These are phyloP conservation scores for Phialophora verrucosa DNA, from an alignment of 2,329 filamentous ascomycete species.

Conservation along the genomic window DNA sequence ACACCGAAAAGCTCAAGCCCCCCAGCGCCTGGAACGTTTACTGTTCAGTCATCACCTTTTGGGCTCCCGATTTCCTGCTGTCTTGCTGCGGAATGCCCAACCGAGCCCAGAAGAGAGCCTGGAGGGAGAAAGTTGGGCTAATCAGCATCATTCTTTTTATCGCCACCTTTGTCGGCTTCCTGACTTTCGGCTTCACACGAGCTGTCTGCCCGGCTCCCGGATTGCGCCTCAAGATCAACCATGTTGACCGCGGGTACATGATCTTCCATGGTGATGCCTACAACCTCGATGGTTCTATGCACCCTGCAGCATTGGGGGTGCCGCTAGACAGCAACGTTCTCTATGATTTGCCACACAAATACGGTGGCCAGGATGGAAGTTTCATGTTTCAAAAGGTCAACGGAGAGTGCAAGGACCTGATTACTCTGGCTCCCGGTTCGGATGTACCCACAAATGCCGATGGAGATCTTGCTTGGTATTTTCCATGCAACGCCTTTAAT, in stretches of 20 bases:
- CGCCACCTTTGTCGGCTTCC: constrained; percentile 86
- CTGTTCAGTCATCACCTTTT: constrained; percentile 91
- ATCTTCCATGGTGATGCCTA: constrained; percentile 95
- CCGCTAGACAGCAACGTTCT: constrained; percentile 77
- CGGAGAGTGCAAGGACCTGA: constrained; percentile 89
- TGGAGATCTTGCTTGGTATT: constrained; percentile 90
- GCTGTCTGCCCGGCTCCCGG: constrained; percentile 79
- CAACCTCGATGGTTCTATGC: constrained; percentile 75
- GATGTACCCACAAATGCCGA: constrained; percentile 77
- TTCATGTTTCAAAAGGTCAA: constrained; percentile 99
- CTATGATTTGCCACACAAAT: constrained; percentile 80
- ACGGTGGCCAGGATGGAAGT: constrained; percentile 89
- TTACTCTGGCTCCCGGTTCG: constrained; percentile 72
- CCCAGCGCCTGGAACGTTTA: constrained; percentile 95
- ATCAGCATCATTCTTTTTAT: constrained; percentile 91
- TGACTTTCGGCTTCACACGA: constrained; percentile 95
- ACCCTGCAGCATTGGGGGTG: constrained; percentile 82
- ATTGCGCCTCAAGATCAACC: constrained; percentile 77
- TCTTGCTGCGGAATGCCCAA: constrained; percentile 83
- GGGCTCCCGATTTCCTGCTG: constrained; percentile 85
- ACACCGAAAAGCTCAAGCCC: constrained; percentile 70
- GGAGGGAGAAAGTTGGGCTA: constrained; percentile 97
- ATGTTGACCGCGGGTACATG: constrained; percentile 83
- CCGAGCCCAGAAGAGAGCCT: constrained; percentile 87
- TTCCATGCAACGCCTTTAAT: constrained; percentile 88